Evolutionary conservation across 1,284 basidiomycete genomes (phyloP).

Genomic region (Trichosporon asahii): DNA sequence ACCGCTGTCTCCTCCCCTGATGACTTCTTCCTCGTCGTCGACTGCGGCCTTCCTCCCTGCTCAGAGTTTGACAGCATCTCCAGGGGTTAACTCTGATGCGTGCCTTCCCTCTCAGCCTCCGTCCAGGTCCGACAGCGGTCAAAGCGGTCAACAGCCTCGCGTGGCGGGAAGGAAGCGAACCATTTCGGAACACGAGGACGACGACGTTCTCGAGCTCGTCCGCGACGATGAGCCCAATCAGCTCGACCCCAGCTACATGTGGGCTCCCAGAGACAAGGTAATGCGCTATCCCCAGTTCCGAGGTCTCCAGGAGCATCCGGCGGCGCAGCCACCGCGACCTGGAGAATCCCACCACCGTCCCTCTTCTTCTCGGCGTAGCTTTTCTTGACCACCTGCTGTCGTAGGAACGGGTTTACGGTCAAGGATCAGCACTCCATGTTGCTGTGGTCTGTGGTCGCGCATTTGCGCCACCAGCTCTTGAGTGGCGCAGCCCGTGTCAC

Average conservation of each 20-base stretch:
- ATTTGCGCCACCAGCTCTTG: neutral
- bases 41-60: neutral
- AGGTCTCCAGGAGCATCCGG: neutral
- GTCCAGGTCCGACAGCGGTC: neutral
- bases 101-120: neutral
- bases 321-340: neutral
- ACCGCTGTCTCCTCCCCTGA: neutral
- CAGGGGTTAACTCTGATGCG: neutral
- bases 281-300: neutral
- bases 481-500: neutral
- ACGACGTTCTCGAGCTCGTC: slow-evolving; percentile 4
- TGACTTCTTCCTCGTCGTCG: neutral
- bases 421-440: no score
- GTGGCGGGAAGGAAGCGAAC: neutral
- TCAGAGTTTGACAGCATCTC: neutral
- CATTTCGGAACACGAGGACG: neutral
- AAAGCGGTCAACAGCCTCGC: neutral
- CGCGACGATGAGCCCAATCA: neutral
- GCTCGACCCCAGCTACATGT: neutral
- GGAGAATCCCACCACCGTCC: neutral
- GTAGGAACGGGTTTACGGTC: no score
- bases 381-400: neutral
- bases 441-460: no score
- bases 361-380: neutral
- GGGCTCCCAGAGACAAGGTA: slow-evolving; percentile 6